These are phyloP conservation scores for Saturnispora diversa DNA, from an alignment of 805 yeast species.

Conservation along the genomic window DNA sequence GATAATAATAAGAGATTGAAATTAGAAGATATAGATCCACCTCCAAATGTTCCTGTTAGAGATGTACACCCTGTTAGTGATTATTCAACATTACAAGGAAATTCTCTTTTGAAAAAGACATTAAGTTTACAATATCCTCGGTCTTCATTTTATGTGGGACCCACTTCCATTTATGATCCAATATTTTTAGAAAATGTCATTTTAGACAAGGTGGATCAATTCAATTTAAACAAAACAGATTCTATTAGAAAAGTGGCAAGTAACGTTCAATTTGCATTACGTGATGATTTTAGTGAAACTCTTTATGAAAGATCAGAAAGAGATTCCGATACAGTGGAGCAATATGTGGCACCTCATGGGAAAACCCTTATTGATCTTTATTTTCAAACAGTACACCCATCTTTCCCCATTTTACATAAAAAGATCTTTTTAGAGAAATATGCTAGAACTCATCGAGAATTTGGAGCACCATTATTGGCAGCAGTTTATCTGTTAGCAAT, in stretches of 20 bases:
- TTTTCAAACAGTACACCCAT: conserved; percentile 81
- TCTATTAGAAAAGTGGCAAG: conserved; percentile 74
- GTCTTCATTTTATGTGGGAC: conserved; percentile 82
- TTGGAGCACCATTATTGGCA: conserved; percentile 84
- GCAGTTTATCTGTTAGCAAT: conserved; percentile 83
- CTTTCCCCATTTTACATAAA: conserved; percentile 85
- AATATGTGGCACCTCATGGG: conserved; percentile 88
- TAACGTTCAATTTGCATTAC: conserved; percentile 63
- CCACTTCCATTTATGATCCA: conserved; percentile 77
- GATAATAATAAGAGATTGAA: conserved; percentile 24
- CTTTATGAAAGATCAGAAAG: conserved; percentile 60
- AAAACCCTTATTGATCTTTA: conserved; percentile 70
- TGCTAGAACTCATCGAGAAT: conserved; percentile 81
- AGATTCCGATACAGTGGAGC: conserved; percentile 78
- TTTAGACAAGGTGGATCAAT: conserved; percentile 69
- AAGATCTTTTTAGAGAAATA: conserved; percentile 88
- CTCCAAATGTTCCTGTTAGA: conserved; percentile 36
- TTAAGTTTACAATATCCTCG: conserved; percentile 80
- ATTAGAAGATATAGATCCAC: conserved; percentile 32
- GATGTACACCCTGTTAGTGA: conserved; percentile 58
- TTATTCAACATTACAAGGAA: conserved; percentile 54
- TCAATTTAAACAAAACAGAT: conserved; percentile 57
- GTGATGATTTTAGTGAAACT: conserved; percentile 72
- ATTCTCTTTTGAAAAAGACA: conserved; percentile 59
- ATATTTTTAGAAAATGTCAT: conserved; percentile 57